phyloP scores from a whole-genome alignment of 169 alveolate species.

The Hepatocystis sp. region DNA sequence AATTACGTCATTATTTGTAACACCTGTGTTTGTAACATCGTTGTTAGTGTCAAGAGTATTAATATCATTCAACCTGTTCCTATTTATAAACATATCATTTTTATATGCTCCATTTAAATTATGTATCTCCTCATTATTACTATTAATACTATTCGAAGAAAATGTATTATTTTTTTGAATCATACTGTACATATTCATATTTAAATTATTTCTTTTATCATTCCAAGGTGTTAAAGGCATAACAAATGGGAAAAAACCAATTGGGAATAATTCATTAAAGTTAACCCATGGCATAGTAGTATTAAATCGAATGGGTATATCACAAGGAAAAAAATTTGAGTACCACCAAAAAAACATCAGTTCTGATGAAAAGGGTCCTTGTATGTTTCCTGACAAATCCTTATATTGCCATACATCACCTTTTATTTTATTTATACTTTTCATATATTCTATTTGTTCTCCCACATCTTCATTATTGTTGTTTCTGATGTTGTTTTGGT shows the following conservation, averaged over 20 bases:
- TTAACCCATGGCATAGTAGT: constrained; percentile 84
- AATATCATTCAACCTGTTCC: no score
- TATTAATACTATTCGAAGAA: no score
- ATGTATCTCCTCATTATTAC: no score
- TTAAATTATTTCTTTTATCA: background rate
- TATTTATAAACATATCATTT: no score
- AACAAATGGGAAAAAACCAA: constrained; percentile 78
- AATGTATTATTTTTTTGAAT: constrained; percentile 4
- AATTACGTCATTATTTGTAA: no score
- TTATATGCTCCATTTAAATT: no score
- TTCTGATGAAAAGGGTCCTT: constrained; percentile 85
- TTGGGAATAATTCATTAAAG: constrained; percentile 82
- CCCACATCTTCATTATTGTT: no score
- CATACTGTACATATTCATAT: constrained; percentile 1
- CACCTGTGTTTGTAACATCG: no score
- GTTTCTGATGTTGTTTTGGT: no score
- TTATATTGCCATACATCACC: constrained; percentile 84
- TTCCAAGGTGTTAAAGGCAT: constrained; percentile 66
- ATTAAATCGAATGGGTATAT: constrained; percentile 80
- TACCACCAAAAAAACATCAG: constrained; percentile 86
- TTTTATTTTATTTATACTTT: constrained; percentile 32
- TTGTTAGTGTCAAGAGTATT: no score
- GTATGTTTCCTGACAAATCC: constrained; percentile 85
- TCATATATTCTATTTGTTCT: constrained; percentile 16
- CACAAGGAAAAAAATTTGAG: constrained; percentile 82